Base-by-base conservation (phyloP, 192 early-diverging fungal genomes). In the Backusella sp. region DNA sequence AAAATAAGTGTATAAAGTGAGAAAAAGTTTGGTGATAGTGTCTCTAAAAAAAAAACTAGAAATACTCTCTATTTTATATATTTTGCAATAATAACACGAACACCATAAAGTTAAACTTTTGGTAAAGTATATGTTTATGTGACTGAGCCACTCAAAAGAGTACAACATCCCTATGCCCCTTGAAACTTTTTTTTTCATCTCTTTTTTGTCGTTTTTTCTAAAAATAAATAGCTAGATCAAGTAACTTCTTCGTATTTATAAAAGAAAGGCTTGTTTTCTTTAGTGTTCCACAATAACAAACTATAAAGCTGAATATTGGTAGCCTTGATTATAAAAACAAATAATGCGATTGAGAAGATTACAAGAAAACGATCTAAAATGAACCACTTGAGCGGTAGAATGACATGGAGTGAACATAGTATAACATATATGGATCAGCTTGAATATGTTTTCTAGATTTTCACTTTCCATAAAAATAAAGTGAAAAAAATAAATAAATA, bases 221-320 rank as follows among this genome's bases (percentile, higher is more conserved):
- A 59, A 59, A 59, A 59, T 59, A 59, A 59, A 59, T 49, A 49
- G 5, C 1, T 49, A n/a, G 1, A 59, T 59, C 19, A 11, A 12
- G 9, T 59, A 26, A 28, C 56, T 59, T 59, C 23, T 59, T 28
- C 46, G 1, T 49, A 1, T 49, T 17, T 49, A 44, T 44, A 49
- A 49, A 49, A 44, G 14, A 49, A 49, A 49, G 46, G 0, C 46
- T 49, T 49, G 11, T 4, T 49, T 49, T 49, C 19, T 26, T 59
- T 28, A 8, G 21, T 59, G 56, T 59, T 59, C 56, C 56, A 59
- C 56, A 59, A 59, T 59, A 59, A 59, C 56, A 59, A 59, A 59
- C 56, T 59, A 26, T 59, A 59, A 53, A 53, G 52, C 6, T 23
- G n/a, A n/a, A 44, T 49, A n/a, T 0, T 19, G 46, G 6, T 19